Evolutionary conservation across 2,329 filamentous ascomycete species (phyloP).

Genomic region (Cordyceps cicadae): DNA sequence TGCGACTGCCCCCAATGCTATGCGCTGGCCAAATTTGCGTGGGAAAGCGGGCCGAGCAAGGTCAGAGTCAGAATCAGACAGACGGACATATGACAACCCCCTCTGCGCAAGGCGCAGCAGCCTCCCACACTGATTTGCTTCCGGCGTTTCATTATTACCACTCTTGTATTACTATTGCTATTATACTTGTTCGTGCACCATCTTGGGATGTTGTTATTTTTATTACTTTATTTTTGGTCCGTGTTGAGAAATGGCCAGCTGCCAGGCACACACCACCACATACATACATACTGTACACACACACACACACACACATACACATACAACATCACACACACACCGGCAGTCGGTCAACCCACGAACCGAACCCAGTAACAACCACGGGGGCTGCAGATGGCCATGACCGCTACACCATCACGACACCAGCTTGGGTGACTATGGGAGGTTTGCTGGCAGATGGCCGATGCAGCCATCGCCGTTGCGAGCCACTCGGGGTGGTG

Average conservation of each 20-base stretch:
- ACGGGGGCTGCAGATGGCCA: neutral
- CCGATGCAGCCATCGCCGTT: neutral
- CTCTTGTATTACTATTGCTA: neutral
- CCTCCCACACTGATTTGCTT: neutral
- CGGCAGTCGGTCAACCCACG: neutral
- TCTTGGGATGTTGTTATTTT: neutral
- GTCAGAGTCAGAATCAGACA: constrained; percentile 5
- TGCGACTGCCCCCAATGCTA: neutral
- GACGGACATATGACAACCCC: neutral
- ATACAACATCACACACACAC: no score
- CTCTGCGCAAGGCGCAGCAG: neutral
- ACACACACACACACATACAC: no score
- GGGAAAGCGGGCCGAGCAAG: constrained; percentile 8
- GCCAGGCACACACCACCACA: neutral
- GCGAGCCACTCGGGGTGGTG: neutral
- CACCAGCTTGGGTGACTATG: no score
- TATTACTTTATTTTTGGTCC: neutral
- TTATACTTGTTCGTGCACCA: neutral
- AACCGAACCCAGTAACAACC: neutral
- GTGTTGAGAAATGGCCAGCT: neutral
- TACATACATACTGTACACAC: no score
- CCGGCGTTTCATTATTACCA: neutral
- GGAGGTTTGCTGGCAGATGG: neutral
- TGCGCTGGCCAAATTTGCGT: constrained; percentile 5
- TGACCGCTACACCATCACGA: neutral